Evolutionary conservation across 352 stramenopile species (phyloP).

Genomic region (Pythium phragmiticola): DNA sequence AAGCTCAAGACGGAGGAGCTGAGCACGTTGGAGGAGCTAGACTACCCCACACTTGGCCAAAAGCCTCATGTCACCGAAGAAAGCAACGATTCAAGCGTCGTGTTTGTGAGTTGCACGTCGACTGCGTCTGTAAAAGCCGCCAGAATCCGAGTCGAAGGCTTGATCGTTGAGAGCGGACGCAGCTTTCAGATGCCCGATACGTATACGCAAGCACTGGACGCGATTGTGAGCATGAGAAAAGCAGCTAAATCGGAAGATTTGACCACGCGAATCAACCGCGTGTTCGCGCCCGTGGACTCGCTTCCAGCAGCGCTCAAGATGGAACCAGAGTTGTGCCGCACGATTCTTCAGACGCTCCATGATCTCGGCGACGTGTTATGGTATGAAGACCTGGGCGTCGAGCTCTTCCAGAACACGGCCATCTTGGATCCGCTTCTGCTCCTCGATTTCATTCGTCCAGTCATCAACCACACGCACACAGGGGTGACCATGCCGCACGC

Average conservation of each 20-base stretch:
- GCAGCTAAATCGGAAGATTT: background rate
- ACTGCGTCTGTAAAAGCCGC: background rate
- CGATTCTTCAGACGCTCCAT: slow-evolving; percentile 18
- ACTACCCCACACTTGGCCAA: background rate
- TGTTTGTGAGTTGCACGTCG: background rate
- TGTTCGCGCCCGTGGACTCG: background rate
- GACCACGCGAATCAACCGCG: background rate
- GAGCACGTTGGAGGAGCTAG: background rate
- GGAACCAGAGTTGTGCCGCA: background rate
- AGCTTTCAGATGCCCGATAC: background rate
- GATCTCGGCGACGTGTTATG: slow-evolving; percentile 22
- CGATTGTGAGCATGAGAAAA: background rate
- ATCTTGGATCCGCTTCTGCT: slow-evolving; percentile 13
- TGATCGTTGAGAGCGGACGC: background rate
- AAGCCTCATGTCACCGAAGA: background rate
- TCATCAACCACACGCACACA: slow-evolving; percentile 12
- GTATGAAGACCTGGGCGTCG: slow-evolving; percentile 11
- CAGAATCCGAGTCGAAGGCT: background rate
- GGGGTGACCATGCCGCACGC: background rate
- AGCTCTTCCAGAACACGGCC: slow-evolving; percentile 1
- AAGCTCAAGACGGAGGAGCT: background rate
- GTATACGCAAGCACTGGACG: background rate
- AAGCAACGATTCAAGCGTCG: background rate
- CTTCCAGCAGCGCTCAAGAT: background rate
- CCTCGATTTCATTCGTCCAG: slow-evolving; percentile 18